phyloP scores from a whole-genome alignment of 768 basidiomycete genomes.

The Royoungia palumana region DNA sequence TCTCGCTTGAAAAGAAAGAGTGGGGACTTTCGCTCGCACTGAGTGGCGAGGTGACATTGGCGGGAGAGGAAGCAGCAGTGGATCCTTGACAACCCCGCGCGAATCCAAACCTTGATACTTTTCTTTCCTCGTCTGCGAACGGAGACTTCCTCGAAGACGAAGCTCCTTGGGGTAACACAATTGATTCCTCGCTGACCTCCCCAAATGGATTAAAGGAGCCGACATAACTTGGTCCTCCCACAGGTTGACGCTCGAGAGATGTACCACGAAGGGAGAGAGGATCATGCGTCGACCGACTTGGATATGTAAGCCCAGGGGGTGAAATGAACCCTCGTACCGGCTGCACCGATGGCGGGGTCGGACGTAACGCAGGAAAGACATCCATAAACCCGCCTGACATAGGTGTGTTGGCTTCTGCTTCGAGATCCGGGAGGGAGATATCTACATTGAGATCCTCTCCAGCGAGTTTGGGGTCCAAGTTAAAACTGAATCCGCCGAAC shows the following conservation, averaged over 20 bases:
- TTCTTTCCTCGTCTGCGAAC: slow-evolving; percentile 56
- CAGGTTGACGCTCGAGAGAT: slow-evolving; percentile 45
- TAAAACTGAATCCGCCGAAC: slow-evolving; percentile 79
- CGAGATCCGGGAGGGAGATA: slow-evolving; percentile 48
- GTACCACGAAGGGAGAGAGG: slow-evolving; percentile 41
- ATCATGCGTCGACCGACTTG: slow-evolving; percentile 55
- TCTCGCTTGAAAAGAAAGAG: slow-evolving; percentile 43
- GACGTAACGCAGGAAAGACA: slow-evolving; percentile 62
- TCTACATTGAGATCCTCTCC: slow-evolving; percentile 39
- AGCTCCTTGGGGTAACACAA: slow-evolving; percentile 26
- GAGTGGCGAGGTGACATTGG: slow-evolving; percentile 54
- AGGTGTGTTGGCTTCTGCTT: slow-evolving; percentile 46
- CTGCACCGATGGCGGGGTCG: slow-evolving; percentile 23
- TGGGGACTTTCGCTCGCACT: slow-evolving; percentile 49
- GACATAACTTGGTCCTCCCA: slow-evolving; percentile 52
- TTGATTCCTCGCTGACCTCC: slow-evolving; percentile 51
- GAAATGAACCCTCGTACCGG: slow-evolving; percentile 37
- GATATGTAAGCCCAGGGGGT: slow-evolving; percentile 54
- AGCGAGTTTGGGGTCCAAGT: slow-evolving; percentile 75
- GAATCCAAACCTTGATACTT: slow-evolving; percentile 79
- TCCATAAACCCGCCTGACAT: slow-evolving; percentile 66
- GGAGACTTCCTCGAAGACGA: slow-evolving; percentile 38
- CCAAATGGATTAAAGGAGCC: slow-evolving; percentile 83
- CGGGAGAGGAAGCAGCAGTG: slow-evolving; percentile 54
- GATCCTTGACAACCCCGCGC: slow-evolving; percentile 68